Evolutionary conservation across 164 flowering plant species (phyloP).

Genomic region (Santalum album): DNA sequence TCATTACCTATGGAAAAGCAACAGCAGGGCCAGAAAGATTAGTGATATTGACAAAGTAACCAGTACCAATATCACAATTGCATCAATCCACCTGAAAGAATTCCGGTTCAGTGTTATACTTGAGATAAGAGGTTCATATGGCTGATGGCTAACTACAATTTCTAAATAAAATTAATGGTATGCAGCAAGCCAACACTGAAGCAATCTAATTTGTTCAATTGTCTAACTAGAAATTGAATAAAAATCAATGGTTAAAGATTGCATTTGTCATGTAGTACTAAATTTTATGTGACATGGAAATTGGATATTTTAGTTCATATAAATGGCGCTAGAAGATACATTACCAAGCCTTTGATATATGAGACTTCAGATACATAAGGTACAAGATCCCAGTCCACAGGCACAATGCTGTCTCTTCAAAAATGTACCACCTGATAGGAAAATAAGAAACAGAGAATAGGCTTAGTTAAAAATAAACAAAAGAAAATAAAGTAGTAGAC

Average conservation of each 20-base stretch:
- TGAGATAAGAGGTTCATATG: background rate
- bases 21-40: conserved; percentile 63
- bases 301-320: background rate
- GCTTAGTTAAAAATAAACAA: too few relatives aligned
- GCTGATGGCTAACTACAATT: background rate
- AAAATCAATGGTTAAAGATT: background rate
- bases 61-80: conserved; percentile 54
- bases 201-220: background rate
- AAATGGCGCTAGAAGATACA: background rate
- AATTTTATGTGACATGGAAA: background rate
- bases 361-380: conserved; percentile 51
- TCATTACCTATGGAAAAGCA: conserved; percentile 76
- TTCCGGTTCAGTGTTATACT: background rate
- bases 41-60: conserved; percentile 40
- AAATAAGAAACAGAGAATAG: conserved; percentile 1
- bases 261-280: background rate
- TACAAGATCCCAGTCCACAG: conserved; percentile 83
- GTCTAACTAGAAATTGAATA: background rate
- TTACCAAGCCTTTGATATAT: conserved; percentile 59
- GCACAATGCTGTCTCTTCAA: conserved; percentile 76
- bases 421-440: conserved; percentile 79
- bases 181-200: too few relatives aligned
- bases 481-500: background rate
- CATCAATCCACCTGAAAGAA: conserved; percentile 75
- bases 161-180: too few relatives aligned